Evolutionary conservation across 495 filamentous ascomycete genomes (phyloP).

Genomic region (Xylaria bambusicola): DNA sequence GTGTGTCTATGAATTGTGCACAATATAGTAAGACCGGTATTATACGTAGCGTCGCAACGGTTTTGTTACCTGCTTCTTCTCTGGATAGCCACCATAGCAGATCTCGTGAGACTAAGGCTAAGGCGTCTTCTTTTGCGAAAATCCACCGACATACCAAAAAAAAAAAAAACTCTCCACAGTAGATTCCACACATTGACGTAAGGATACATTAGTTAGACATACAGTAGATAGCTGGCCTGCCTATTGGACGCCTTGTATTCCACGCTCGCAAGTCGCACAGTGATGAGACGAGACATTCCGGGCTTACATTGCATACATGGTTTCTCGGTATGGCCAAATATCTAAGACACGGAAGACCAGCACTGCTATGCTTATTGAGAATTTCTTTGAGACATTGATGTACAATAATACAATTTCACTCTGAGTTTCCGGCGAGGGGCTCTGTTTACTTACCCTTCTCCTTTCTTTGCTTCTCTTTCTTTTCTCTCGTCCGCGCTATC

Average conservation of each 20-base stretch:
- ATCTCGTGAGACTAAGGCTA: neutral
- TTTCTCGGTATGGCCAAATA: no score
- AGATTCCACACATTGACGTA: neutral
- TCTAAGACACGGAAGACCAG: constrained; percentile 16
- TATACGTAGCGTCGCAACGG: no score
- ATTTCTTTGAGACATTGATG: constrained; percentile 1
- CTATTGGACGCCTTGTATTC: constrained; percentile 15
- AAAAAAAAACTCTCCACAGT: no score
- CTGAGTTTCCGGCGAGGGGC: neutral
- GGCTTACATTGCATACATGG: neutral
- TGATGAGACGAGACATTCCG: constrained; percentile 11
- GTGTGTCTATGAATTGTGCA: no score
- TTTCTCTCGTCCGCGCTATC: neutral
- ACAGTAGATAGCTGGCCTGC: no score
- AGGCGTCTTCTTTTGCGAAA: no score
- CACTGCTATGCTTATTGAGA: constrained; percentile 13
- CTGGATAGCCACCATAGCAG: neutral
- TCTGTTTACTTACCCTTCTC: neutral
- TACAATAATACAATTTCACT: no score
- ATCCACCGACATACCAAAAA: no score
- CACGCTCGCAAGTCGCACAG: constrained; percentile 6
- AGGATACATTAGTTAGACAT: no score
- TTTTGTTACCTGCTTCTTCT: neutral
- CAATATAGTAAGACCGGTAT: no score
- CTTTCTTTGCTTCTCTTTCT: neutral